Evolutionary conservation across 352 stramenopile species (phyloP).

Genomic region (Globisporangium yorkense): DNA sequence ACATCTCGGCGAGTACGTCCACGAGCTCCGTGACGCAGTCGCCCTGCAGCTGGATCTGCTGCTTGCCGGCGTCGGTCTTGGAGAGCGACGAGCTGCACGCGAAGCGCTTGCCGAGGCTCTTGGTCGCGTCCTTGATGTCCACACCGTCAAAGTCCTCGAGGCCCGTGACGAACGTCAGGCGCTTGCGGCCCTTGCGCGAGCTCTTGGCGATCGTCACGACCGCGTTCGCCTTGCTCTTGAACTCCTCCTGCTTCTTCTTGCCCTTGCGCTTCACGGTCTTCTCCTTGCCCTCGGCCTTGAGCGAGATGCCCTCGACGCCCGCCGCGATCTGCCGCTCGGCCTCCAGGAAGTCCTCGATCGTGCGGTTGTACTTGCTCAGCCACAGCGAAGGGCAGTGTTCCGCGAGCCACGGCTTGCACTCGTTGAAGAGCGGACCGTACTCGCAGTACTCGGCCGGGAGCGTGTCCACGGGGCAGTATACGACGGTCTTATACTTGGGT

Average conservation of each 20-base stretch:
- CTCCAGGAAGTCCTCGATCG: conserved; percentile 65
- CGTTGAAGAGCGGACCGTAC: conserved; percentile 80
- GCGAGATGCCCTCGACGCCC: conserved; percentile 68
- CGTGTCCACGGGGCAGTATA: conserved; percentile 83
- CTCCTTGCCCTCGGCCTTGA: conserved; percentile 53
- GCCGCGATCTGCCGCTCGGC: conserved; percentile 75
- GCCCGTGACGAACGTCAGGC: conserved; percentile 75
- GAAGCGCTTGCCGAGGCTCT: conserved; percentile 79
- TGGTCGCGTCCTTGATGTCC: conserved; percentile 81
- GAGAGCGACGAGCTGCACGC: conserved; percentile 77
- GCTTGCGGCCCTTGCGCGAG: conserved; percentile 73
- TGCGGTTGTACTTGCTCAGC: conserved; percentile 84
- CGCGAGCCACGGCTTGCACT: conserved; percentile 78
- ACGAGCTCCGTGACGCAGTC: conserved; percentile 71
- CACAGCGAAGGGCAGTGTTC: conserved; percentile 68
- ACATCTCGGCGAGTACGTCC: conserved; percentile 73
- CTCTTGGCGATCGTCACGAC: conserved; percentile 65
- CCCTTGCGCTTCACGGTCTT: conserved; percentile 85
- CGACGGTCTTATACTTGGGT: conserved; percentile 53
- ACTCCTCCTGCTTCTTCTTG: conserved; percentile 68
- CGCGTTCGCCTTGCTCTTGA: conserved; percentile 65
- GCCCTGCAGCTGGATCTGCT: conserved; percentile 81
- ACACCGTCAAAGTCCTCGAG: conserved; percentile 76
- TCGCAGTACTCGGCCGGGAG: conserved; percentile 83
- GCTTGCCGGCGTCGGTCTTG: conserved; percentile 66